These are phyloP conservation scores for Tritrichomonas musculus DNA, from an alignment of 208 protist species.

Conservation along the genomic window DNA sequence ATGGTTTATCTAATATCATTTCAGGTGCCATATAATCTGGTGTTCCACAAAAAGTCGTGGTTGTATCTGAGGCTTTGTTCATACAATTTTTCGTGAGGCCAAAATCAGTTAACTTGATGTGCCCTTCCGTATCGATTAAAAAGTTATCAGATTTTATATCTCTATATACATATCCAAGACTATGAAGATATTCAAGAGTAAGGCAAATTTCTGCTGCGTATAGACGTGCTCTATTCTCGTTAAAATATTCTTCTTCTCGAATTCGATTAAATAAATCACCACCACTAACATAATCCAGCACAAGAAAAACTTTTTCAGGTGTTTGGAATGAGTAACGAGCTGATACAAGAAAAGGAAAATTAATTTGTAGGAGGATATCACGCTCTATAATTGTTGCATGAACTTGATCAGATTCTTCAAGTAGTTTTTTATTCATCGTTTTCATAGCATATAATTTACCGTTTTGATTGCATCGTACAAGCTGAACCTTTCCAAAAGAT, in stretches of 20 bases:
- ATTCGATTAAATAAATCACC: conserved; percentile 58
- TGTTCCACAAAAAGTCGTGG: conserved; percentile 60
- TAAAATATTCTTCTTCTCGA: conserved; percentile 38
- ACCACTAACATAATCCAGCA: conserved; percentile 57
- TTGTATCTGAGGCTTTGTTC: background rate
- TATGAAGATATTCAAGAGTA: conserved; percentile 54
- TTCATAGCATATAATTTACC: background rate
- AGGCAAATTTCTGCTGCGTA: conserved; percentile 51
- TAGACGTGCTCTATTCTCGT: conserved; percentile 21
- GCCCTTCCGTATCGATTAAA: conserved; percentile 56
- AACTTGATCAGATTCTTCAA: background rate
- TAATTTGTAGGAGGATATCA: background rate
- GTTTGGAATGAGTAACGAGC: conserved; percentile 51
- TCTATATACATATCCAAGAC: conserved; percentile 50
- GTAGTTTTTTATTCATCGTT: background rate
- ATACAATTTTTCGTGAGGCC: conserved; percentile 52
- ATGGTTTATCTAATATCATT: conserved; percentile 53
- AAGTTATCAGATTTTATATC: conserved; percentile 59
- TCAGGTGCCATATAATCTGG: conserved; percentile 63
- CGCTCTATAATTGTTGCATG: background rate
- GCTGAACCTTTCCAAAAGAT: background rate
- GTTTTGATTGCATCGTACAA: background rate
- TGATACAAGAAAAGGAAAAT: conserved; percentile 46
- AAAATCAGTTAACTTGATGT: conserved; percentile 80
- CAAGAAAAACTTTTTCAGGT: conserved; percentile 50